Evolutionary conservation across 2,329 filamentous ascomycete genomes (phyloP), one percentile per base, ranked within the genome.

Genomic region (Davidsoniella australis): DNA sequence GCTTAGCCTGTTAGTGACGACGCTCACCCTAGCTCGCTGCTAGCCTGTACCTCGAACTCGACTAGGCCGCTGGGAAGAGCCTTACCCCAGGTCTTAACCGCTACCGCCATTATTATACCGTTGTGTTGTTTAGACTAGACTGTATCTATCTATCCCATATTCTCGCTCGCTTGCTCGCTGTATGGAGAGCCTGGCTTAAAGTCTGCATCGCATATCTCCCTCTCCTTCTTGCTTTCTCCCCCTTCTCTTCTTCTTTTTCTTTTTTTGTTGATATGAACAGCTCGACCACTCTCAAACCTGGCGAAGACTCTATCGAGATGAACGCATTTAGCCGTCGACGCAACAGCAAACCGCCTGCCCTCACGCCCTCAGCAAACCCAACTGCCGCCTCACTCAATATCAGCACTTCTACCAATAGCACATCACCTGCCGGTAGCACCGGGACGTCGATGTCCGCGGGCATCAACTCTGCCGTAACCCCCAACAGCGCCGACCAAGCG

Each of bases 321-420:
- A 52, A 48, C 36, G 42, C 45, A 37, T 52, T 41, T 18, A 52
- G 54, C 53, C 20, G 57, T 56, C 48, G 56, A 61, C 45, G 59
- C 55, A 46, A 57, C 56, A 44, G 55, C 56, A 41, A 50, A 40
- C 45, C 40, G 14, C 17, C 24, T 20, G 23, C 16, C 33, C 49
- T 26, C 24, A 29, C 18, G 26, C 40, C 36, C 14, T 49, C 41
- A 6, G 33, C 12, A 39, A 43, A 18, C 6, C 38, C 18, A 12
- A 24, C 44, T 10, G 26, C 36, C 29, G 16, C 45, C 29, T 33
- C 29, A 9, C 29, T 33, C 8, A 33, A 9, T 5, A 33, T 33
- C 29, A 33, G 12, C 29, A 33, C 29, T 33, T 10, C 29, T 4
- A 33, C 8, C 9, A 3, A 33, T 12, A 33, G 29, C 8, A 33